These are phyloP conservation scores for Cladophialophora carrionii DNA, from an alignment of 2,329 filamentous ascomycete species.

Conservation along the genomic window DNA sequence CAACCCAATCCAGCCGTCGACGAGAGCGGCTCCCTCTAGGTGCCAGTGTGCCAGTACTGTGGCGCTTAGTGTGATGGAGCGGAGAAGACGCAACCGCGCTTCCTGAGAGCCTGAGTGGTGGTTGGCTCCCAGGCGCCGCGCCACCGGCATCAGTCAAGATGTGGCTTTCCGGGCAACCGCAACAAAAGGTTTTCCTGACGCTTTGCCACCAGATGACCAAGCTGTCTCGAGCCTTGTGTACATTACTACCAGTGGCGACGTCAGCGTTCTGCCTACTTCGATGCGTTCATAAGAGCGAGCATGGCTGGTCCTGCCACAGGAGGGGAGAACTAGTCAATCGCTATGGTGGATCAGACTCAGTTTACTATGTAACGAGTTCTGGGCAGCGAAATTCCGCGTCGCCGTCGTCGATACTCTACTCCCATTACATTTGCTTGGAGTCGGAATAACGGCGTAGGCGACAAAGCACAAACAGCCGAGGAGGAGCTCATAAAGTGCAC, in stretches of 20 bases:
- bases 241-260: neutral
- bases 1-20: conserved; percentile 1
- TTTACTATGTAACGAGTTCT: too few species aligned
- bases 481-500: neutral
- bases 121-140: neutral
- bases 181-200: conserved; percentile 1
- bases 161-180: neutral
- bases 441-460: neutral
- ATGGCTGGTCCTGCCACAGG: neutral
- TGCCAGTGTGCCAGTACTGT: too few species aligned
- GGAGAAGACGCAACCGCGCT: neutral
- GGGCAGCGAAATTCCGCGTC: neutral
- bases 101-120: neutral
- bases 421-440: neutral
- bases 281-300: neutral
- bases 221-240: neutral
- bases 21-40: neutral
- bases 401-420: neutral
- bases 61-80: neutral
- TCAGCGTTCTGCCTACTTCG: neutral
- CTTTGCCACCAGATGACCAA: conserved; percentile 5
- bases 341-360: neutral
- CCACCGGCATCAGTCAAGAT: neutral
- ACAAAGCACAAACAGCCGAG: neutral
- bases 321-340: neutral